Evolutionary conservation across 2,329 filamentous ascomycete species (phyloP).

Genomic region (Ophiognomonia clavigignenti-juglandacearum): DNA sequence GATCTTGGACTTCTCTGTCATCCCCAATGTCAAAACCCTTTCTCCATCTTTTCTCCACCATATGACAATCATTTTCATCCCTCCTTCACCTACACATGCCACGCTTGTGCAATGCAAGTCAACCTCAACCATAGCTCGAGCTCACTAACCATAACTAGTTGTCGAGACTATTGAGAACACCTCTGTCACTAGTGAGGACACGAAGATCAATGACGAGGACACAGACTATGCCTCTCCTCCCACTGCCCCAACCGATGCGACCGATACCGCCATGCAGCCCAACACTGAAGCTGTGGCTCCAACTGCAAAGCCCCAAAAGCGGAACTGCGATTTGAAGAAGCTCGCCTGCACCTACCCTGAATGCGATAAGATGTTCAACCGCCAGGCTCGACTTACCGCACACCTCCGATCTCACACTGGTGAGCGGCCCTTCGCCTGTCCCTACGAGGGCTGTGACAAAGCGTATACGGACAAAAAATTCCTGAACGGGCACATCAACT

Average conservation of each 20-base stretch:
- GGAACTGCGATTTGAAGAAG: slow-evolving; percentile 70
- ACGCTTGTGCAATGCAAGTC: too few relatives aligned
- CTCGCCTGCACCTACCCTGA: slow-evolving; percentile 68
- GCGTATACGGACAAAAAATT: slow-evolving; percentile 83
- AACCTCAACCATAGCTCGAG: not conserved
- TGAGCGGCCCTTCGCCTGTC: slow-evolving; percentile 73
- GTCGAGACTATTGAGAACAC: slow-evolving; percentile 6
- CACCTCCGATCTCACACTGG: slow-evolving; percentile 84
- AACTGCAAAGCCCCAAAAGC: slow-evolving; percentile 35
- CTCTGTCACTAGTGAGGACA: slow-evolving; percentile 1
- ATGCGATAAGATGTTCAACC: slow-evolving; percentile 82
- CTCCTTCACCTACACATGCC: too few relatives aligned
- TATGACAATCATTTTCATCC: too few relatives aligned
- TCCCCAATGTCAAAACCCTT: too few relatives aligned
- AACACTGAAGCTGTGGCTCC: slow-evolving; percentile 1
- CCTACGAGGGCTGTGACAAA: slow-evolving; percentile 68
- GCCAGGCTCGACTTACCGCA: slow-evolving; percentile 65
- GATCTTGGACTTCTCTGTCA: too few relatives aligned
- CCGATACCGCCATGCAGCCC: slow-evolving; percentile 7
- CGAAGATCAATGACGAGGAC: slow-evolving; percentile 2
- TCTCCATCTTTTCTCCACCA: too few relatives aligned
- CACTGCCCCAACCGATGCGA: too few relatives aligned
- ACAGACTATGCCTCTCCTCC: too few relatives aligned
- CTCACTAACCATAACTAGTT: slow-evolving; percentile 6
- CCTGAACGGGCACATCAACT: slow-evolving; percentile 78